Conservation (phyloP, 768 basidiomycete genomes). For the Macrolepiota albuminosa region DNA sequence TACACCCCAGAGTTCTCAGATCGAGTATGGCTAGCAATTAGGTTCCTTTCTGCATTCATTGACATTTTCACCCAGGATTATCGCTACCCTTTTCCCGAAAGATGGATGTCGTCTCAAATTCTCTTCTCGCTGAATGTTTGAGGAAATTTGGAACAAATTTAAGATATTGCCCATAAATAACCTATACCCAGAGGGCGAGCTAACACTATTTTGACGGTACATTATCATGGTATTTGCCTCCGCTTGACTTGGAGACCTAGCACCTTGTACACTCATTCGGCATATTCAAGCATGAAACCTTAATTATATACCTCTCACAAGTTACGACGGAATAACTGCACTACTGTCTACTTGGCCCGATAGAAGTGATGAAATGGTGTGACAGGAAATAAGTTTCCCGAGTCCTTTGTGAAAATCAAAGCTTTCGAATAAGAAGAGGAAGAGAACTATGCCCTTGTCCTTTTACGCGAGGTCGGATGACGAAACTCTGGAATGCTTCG, state of each 20-base stretch:
- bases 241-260: neutral
- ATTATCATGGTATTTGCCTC: neutral
- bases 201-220: neutral
- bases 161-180: neutral
- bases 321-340: slow-evolving; percentile 1
- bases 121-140: slow-evolving; percentile 43
- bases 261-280: neutral
- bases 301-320: slow-evolving; percentile 8
- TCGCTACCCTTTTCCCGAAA: slow-evolving; percentile 96
- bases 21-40: slow-evolving; percentile 55
- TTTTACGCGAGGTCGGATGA: slow-evolving; percentile 53
- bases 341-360: neutral
- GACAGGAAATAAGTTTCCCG: neutral
- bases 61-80: slow-evolving; percentile 49
- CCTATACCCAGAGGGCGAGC: neutral
- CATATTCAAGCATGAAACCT: neutral
- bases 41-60: neutral
- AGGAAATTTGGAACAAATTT: neutral
- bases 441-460: slow-evolving; percentile 52
- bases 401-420: slow-evolving; percentile 17
- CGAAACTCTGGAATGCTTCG: slow-evolving; percentile 62
- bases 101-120: slow-evolving; percentile 85
- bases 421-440: slow-evolving; percentile 43
- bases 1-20: slow-evolving; percentile 75
- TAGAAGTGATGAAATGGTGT: neutral